Evolutionary conservation across 2,329 filamentous ascomycete genomes (phyloP), one percentile per base, ranked within the genome.

Genomic region (Akanthomyces muscarius): DNA sequence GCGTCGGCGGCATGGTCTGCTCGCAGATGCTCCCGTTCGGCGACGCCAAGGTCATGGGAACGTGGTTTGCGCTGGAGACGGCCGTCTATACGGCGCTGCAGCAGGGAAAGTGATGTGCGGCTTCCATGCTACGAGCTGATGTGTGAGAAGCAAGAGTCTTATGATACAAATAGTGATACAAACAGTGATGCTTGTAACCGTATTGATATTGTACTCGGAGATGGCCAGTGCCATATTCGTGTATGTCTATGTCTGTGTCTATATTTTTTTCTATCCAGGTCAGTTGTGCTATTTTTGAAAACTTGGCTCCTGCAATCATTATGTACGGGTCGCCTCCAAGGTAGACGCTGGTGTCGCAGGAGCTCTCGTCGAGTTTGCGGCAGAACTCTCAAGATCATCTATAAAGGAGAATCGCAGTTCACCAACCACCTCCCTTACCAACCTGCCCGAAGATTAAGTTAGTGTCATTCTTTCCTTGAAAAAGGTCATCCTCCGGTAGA

Each of bases 1-100:
- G 83, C 0, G 74, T 88, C 50, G 85, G 79, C 0, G 83, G 81
- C 0, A 78, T 85, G 10, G 71, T 84, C 2, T 77, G 76, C 44
- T 74, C 75, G 3, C 83, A 85, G 70, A 77, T 84, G 33, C 56
- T 85, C 57, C 82, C 83, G 0, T 83, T 83, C 69, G 77, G 65
- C 2, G 78, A 83, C 66, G 63, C 70, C 0, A 71, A 76, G 3
- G 78, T 83, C 1, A 8, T 78, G 41, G 71, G 69, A 0, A 57
- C 82, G 5, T 82, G 78, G 78, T 63, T 60, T 0, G 63, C 70
- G 16, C 65, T 80, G 7, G 79, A 81, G 66, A 63, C 70, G 3
- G 72, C 72, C 60, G 73, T 77, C 41, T 80, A 81, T 53, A 66
- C 66, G 58, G 71, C 63, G 28, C 45, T 68, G 59, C 42, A 41